These are phyloP conservation scores for Millerozyma miso DNA, from an alignment of 805 yeast genomes.

Conservation along the genomic window DNA sequence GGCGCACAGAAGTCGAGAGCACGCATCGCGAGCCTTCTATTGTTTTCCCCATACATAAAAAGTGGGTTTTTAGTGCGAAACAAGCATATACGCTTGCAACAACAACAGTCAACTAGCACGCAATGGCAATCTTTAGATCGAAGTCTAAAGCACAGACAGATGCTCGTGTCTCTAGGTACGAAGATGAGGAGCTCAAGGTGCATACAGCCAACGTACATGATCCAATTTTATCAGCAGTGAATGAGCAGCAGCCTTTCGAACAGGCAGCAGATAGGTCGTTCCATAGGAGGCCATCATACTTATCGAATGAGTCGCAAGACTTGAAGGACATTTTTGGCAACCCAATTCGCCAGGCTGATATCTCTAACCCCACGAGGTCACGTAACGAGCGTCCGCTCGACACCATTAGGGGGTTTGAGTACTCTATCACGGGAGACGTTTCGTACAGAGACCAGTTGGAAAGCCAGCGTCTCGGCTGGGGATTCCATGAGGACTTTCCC, in stretches of 20 bases:
- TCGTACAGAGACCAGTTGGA: conserved; percentile 78
- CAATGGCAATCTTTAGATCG: conserved; percentile 33
- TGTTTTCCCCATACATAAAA: neutral
- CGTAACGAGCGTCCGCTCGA: conserved; percentile 97
- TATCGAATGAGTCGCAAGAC: conserved; percentile 48
- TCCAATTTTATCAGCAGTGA: conserved; percentile 90
- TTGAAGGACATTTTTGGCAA: conserved; percentile 83
- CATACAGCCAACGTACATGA: conserved; percentile 67
- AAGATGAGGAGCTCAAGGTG: conserved; percentile 46
- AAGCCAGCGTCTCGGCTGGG: conserved; percentile 76
- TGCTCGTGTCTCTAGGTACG: conserved; percentile 17
- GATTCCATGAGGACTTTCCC: conserved; percentile 77
- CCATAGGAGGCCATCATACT: conserved; percentile 39
- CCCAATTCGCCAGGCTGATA: conserved; percentile 72
- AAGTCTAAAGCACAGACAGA: conserved; percentile 14
- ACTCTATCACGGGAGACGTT: conserved; percentile 86
- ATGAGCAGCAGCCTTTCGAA: conserved; percentile 95
- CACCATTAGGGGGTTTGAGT: conserved; percentile 91
- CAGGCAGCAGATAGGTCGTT: conserved; percentile 33
- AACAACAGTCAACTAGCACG: too few species aligned
- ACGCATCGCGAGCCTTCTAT: neutral
- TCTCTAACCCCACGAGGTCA: conserved; percentile 88
- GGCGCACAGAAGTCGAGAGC: neutral
- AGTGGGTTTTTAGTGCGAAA: neutral
- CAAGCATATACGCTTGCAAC: too few species aligned